phyloP scores from a whole-genome alignment of 75 land plant species.

The Pinus taeda region DNA sequence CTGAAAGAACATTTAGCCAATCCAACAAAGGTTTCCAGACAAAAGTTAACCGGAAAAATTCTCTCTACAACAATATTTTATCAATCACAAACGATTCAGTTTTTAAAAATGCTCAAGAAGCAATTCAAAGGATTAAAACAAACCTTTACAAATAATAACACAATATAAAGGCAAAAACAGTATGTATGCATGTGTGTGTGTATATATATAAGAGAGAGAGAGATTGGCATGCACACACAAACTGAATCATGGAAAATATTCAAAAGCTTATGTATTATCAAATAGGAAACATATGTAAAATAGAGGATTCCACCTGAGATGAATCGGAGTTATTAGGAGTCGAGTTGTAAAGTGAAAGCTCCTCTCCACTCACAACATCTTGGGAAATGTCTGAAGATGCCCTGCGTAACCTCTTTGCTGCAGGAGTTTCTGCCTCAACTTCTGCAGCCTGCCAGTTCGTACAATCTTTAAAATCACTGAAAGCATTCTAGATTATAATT shows the following conservation, averaged over 20 bases:
- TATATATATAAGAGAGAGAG: no score
- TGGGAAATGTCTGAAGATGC: conserved; percentile 66
- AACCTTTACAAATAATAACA: background rate
- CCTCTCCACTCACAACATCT: conserved; percentile 73
- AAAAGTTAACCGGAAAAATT: no score
- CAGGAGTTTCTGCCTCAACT: conserved; percentile 72
- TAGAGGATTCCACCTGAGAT: conserved; percentile 42
- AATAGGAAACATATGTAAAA: background rate
- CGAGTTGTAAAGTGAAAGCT: conserved; percentile 78
- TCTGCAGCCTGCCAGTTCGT: conserved; percentile 51
- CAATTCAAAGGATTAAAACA: background rate
- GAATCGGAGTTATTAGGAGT: conserved; percentile 65
- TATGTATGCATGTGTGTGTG: no score
- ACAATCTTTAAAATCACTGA: background rate
- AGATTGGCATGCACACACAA: background rate
- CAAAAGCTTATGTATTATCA: background rate
- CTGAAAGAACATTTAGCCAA: no score
- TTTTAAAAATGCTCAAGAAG: background rate
- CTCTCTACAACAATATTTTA: no score
- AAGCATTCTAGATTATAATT: background rate
- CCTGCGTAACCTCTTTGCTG: conserved; percentile 73
- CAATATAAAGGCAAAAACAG: background rate
- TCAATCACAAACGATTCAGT: no score
- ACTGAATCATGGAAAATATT: background rate
- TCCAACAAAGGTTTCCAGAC: no score